phyloP scores from a whole-genome alignment of 805 yeast species.

The Ogataea populi-albae region DNA sequence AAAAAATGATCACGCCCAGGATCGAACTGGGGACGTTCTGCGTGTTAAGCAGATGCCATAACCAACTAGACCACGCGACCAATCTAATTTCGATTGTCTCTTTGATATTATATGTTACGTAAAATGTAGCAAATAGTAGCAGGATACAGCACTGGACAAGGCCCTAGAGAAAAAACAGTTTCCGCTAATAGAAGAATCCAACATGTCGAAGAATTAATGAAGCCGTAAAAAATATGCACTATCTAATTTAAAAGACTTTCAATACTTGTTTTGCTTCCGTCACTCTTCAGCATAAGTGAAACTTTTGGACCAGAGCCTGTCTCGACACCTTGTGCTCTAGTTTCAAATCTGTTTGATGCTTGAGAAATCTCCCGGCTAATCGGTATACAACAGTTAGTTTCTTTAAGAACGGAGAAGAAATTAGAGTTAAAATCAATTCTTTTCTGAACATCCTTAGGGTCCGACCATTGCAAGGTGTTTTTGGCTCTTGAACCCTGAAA shows the following conservation, averaged over 20 bases:
- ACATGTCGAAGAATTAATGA: background rate
- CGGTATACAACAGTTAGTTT: too few relatives aligned
- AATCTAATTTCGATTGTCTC: slow-evolving; percentile 14
- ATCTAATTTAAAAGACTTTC: slow-evolving; percentile 18
- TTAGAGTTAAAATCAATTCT: too few relatives aligned
- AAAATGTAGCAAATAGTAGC: too few relatives aligned
- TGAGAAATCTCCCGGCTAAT: slow-evolving; percentile 5
- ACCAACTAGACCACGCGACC: slow-evolving; percentile 99
- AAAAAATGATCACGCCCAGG: slow-evolving; percentile 96
- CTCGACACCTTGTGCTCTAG: slow-evolving; percentile 5
- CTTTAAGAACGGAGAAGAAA: too few relatives aligned
- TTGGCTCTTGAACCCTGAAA: too few relatives aligned
- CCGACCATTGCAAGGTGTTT: too few relatives aligned
- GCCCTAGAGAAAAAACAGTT: too few relatives aligned
- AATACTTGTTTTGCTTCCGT: slow-evolving; percentile 18
- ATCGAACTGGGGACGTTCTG: slow-evolving; percentile 99
- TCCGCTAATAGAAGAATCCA: too few relatives aligned
- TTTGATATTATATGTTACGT: too few relatives aligned
- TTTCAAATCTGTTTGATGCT: slow-evolving; percentile 1
- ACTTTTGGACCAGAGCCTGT: slow-evolving; percentile 17
- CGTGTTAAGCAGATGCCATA: slow-evolving; percentile 99
- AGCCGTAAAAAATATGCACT: background rate
- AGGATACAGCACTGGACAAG: too few relatives aligned
- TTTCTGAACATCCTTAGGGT: too few relatives aligned
- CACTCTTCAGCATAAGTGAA: slow-evolving; percentile 18